Evolutionary conservation across 345 rosid species (phyloP).

Genomic region (Lepidium aucheri): DNA sequence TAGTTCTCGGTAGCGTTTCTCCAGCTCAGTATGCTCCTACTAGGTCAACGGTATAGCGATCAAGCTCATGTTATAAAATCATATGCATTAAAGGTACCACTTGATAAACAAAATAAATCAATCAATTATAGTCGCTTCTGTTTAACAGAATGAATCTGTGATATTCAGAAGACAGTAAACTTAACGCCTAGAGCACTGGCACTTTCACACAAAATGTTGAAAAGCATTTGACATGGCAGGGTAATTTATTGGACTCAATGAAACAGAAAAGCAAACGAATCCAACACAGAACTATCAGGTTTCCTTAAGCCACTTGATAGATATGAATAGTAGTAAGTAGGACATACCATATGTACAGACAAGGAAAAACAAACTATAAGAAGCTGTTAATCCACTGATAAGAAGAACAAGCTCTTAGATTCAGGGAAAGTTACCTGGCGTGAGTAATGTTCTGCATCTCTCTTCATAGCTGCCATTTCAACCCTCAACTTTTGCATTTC

Average conservation of each 20-base stretch:
- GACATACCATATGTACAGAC: neutral
- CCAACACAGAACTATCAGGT: neutral
- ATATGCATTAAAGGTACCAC: slow-evolving; percentile 5
- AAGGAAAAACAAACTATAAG: neutral
- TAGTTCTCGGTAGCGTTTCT: slow-evolving; percentile 94
- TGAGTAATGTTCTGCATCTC: slow-evolving; percentile 99
- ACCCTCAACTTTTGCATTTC: slow-evolving; percentile 94
- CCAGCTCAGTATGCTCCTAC: slow-evolving; percentile 98
- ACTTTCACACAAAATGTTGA: neutral
- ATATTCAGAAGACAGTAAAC: neutral
- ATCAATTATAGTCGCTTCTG: neutral
- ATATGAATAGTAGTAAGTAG: neutral
- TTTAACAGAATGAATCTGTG: neutral
- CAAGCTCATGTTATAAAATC: slow-evolving; percentile 13
- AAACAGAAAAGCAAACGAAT: neutral
- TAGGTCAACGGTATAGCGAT: neutral
- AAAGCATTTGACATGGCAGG: neutral
- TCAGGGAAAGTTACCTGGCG: slow-evolving; percentile 59
- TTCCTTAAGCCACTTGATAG: neutral
- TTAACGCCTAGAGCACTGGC: neutral
- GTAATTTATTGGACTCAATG: neutral
- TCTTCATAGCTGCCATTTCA: slow-evolving; percentile 97
- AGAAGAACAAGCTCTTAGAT: slow-evolving; percentile 13
- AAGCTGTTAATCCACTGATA: neutral
- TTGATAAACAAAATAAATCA: neutral